Conservation (phyloP, 306 rosid genomes). For the Notholithocarpus densiflorus region DNA sequence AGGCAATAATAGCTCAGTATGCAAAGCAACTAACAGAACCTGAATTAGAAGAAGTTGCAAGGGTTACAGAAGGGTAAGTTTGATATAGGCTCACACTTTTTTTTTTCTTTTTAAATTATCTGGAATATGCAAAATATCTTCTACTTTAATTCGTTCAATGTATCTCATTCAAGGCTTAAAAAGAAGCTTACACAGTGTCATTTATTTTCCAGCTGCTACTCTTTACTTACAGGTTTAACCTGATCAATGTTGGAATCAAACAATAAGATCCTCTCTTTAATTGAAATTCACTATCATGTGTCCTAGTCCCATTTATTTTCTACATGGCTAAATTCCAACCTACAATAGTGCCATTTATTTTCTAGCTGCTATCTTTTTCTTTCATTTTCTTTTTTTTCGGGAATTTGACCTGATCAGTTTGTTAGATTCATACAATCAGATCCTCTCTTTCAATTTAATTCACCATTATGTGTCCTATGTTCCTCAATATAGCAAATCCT, state of each 20-base stretch:
- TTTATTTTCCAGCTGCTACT: too few species aligned
- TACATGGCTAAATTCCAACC: too few species aligned
- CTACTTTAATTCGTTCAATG: background rate
- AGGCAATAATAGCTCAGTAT: conserved; percentile 74
- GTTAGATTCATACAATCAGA: background rate
- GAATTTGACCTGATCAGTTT: background rate
- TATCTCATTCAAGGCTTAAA: background rate
- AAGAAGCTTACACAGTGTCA: too few species aligned
- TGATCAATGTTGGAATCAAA: too few species aligned
- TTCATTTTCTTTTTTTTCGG: background rate
- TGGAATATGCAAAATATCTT: background rate
- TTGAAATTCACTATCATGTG: background rate
- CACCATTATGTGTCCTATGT: background rate
- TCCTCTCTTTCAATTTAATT: background rate
- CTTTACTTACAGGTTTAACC: too few species aligned
- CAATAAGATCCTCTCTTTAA: too few species aligned
- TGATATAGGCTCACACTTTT: background rate
- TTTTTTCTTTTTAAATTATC: background rate
- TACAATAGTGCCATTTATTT: too few species aligned
- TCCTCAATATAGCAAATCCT: background rate
- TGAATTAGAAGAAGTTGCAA: conserved; percentile 49
- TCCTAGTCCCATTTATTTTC: background rate
- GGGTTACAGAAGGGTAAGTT: conserved; percentile 51
- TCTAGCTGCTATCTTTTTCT: too few species aligned
- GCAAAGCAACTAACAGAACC: conserved; percentile 65